Conservation (phyloP, 257 asterid species). For the Agastache rugosa region DNA sequence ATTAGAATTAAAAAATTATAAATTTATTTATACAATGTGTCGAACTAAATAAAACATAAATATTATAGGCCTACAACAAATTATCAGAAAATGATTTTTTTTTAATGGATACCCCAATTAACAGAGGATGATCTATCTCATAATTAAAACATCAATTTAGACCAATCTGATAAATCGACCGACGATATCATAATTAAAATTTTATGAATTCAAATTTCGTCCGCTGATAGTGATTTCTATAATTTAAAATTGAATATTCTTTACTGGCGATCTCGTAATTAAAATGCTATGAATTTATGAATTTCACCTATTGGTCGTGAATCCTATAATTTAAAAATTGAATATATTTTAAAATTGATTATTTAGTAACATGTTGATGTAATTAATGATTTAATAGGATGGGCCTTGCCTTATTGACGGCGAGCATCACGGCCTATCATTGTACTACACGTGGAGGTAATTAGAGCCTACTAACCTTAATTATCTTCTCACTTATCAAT, state of each 20-base stretch:
- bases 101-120: too few species aligned
- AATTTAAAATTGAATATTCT: too few species aligned
- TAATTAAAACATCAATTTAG: not conserved
- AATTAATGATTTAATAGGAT: not conserved
- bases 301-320: not conserved
- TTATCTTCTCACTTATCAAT: constrained; percentile 24
- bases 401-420: constrained; percentile 22
- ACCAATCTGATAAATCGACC: too few species aligned
- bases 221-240: too few species aligned
- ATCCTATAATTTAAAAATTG: not conserved
- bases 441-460: constrained; percentile 32
- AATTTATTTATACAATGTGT: not conserved
- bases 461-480: constrained; percentile 36
- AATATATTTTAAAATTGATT: not conserved
- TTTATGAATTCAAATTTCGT: too few species aligned
- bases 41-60: not conserved
- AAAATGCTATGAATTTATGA: not conserved
- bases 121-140: not conserved
- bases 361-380: not conserved
- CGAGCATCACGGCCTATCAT: constrained; percentile 36
- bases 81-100: too few species aligned
- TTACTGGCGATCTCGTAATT: not conserved
- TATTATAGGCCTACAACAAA: too few species aligned
- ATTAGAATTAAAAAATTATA: too few species aligned
- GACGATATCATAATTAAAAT: too few species aligned